A percentile compares a stretch with the other conserved stretches of the same genome.
phyloP scores from a whole-genome alignment of 768 basidiomycete genomes.

The Psilocybe cyanescens region DNA sequence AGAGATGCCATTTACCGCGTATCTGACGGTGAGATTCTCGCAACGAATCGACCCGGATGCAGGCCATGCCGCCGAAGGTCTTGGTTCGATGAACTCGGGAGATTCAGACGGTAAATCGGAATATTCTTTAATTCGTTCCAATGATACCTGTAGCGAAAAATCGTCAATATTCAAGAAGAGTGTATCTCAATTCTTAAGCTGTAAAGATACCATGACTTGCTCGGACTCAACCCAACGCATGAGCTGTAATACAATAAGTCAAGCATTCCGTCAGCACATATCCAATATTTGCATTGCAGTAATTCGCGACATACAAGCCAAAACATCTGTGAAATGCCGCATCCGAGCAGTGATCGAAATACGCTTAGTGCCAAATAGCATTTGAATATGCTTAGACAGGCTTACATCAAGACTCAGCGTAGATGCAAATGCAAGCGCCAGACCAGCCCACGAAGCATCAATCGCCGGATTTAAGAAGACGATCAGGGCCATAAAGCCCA shows the following conservation, averaged over 20 bases:
- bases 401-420: conserved; percentile 70
- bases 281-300: not conserved
- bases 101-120: conserved; percentile 78
- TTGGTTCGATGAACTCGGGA: conserved; percentile 83
- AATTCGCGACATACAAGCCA: conserved; percentile 6
- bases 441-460: conserved; percentile 82
- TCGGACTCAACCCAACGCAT: conserved; percentile 85
- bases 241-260: conserved; percentile 38
- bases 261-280: not conserved
- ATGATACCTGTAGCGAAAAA: conserved; percentile 57
- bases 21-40: conserved; percentile 75
- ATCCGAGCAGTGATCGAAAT: not conserved
- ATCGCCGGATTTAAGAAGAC: conserved; percentile 67
- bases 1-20: conserved; percentile 56
- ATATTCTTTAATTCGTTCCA: conserved; percentile 92
- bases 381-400: not conserved
- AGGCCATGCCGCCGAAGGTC: conserved; percentile 83
- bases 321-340: conserved; percentile 2
- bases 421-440: conserved; percentile 83
- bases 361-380: conserved; percentile 12
- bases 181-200: not conserved
- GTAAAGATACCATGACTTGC: conserved; percentile 76
- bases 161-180: not conserved
- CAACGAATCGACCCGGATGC: conserved; percentile 67
- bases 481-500: conserved; percentile 72